Evolutionary conservation across 805 yeast genomes (phyloP).

Genomic region (Peterozyma toletana): DNA sequence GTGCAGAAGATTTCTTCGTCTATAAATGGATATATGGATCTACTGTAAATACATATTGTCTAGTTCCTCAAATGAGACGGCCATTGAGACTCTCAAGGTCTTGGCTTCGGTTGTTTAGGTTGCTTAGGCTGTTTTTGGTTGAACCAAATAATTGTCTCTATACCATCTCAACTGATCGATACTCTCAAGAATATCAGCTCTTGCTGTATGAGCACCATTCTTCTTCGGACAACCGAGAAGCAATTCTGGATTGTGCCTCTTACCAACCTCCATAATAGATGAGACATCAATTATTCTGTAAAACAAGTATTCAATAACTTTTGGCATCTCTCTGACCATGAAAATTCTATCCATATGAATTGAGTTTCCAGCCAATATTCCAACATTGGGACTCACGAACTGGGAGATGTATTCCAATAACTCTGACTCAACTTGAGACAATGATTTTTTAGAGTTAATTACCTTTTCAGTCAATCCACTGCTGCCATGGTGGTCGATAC

Average conservation of each 20-base stretch:
- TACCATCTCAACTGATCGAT: constrained; percentile 79
- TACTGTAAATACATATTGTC: too few species aligned
- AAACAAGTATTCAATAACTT: constrained; percentile 47
- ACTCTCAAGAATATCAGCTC: constrained; percentile 81
- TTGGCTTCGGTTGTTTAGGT: too few species aligned
- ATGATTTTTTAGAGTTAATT: constrained; percentile 44
- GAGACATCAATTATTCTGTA: constrained; percentile 90
- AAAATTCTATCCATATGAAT: constrained; percentile 88
- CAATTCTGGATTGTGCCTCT: constrained; percentile 66
- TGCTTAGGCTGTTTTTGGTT: too few species aligned
- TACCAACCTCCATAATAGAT: constrained; percentile 73
- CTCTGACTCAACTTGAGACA: constrained; percentile 57
- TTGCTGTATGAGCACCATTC: constrained; percentile 75
- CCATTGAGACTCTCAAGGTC: too few species aligned
- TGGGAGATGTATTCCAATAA: constrained; percentile 52
- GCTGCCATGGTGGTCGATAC: constrained; percentile 69
- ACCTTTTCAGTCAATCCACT: constrained; percentile 76
- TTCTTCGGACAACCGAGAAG: constrained; percentile 56
- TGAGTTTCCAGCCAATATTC: constrained; percentile 84
- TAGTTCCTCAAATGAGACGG: too few species aligned
- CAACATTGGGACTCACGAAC: constrained; percentile 48
- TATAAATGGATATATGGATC: too few species aligned
- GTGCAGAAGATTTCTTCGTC: too few species aligned
- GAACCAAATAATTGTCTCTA: constrained; percentile 49
- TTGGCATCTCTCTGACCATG: constrained; percentile 78